Base-by-base conservation (phyloP, 345 rosid genomes). In the Mangifera indica region DNA sequence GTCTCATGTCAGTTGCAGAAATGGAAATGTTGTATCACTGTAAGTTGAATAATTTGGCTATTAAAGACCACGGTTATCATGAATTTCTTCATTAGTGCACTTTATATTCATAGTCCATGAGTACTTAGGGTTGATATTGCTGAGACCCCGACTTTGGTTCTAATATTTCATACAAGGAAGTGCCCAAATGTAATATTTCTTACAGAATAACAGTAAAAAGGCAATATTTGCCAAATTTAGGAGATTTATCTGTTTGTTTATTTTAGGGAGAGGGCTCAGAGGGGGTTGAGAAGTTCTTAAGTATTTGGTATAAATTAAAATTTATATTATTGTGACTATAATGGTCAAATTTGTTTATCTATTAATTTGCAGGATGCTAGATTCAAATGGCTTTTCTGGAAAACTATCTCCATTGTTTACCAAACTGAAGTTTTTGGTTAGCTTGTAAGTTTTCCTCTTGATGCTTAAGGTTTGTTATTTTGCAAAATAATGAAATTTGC, bases 341-440 rank as follows among this genome's bases (percentile, higher is more conserved):
- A 25, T 21, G 2, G 52, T 57, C 32, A 66, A 5, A 71, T 18
- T 17, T 21, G 17, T 64, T 77, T 20, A 46, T 42, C 64, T 53
- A 68, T 66, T 44, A 20, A 78, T 59, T 51, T 82, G 73, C 84
- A 92, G 97, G 84, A 87, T 54, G 69, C 82, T 92, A 66, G 85
- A 76, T 60, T 89, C 98, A 72, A 86, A 51, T 74, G 98, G 92
- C 79, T 86, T 94, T 77, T 80, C 90, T 0, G 97, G 98, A 84
- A 89, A 83, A 72, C 83, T 94, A 72, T 90, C 95, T 21, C 85
- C 86, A 74, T 80, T 91, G 26, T 85, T 94, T 37, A 83, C 83
- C 63, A 87, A 83, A 78, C 83, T 94, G 60, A 87, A 86, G 91
- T 85, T 78, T 76, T 81, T 92, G 83, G 87, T 78, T 73, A 88